A percentile compares a stretch with the other conserved stretches of the same genome.
Conservation (phyloP, 495 filamentous ascomycete species). For the Lepraria neglecta region DNA sequence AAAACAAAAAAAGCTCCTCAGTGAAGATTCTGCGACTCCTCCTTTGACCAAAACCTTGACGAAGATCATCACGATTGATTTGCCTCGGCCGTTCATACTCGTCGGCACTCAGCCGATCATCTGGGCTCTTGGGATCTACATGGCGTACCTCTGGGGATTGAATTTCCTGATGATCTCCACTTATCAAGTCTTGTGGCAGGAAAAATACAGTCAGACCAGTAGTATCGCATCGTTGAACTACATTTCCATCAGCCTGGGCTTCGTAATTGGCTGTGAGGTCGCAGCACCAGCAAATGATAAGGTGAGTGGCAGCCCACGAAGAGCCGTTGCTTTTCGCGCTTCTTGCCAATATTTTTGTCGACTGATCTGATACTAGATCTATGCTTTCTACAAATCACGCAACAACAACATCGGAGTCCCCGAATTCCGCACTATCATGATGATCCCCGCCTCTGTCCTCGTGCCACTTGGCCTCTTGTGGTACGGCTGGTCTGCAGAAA, state of each 20-base stretch:
- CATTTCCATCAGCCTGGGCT: slow-evolving; percentile 54
- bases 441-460: slow-evolving; percentile 21
- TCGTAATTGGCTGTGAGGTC: slow-evolving; percentile 30
- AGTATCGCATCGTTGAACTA: slow-evolving; percentile 45
- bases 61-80: background rate
- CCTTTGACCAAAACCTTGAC: background rate
- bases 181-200: slow-evolving; percentile 52
- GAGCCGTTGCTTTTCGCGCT: no score
- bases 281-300: slow-evolving; percentile 31
- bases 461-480: slow-evolving; percentile 36
- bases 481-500: slow-evolving; percentile 42
- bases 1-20: background rate
- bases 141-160: slow-evolving; percentile 48
- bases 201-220: slow-evolving; percentile 28
- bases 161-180: slow-evolving; percentile 36
- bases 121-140: slow-evolving; percentile 47
- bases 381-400: slow-evolving; percentile 22
- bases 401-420: slow-evolving; percentile 27
- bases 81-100: slow-evolving; percentile 51
- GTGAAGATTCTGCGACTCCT: background rate
- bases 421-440: slow-evolving; percentile 27
- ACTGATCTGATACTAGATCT: background rate
- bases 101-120: slow-evolving; percentile 54
- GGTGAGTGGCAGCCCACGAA: no score
- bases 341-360: no score